Conservation (phyloP, 371 early-diverging fungal genomes). For the Homolaphlyctis polyrhiza region DNA sequence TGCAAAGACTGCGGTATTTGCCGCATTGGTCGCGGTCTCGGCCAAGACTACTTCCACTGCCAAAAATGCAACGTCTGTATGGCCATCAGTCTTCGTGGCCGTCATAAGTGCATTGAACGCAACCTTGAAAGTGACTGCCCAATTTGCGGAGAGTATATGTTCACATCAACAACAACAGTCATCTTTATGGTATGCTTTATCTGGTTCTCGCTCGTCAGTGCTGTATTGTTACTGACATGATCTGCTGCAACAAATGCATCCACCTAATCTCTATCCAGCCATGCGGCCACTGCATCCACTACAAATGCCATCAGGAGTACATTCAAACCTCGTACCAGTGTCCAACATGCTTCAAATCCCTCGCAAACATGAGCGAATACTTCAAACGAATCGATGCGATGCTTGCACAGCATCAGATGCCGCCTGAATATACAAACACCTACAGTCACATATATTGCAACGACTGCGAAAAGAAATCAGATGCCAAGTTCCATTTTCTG, state of each 20-base stretch:
- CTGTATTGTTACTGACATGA: background rate
- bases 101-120: constrained; percentile 92
- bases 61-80: constrained; percentile 92
- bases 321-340: constrained; percentile 90
- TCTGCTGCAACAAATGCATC: background rate
- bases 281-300: constrained; percentile 96
- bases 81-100: constrained; percentile 59
- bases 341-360: constrained; percentile 91
- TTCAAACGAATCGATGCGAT: constrained; percentile 80
- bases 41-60: constrained; percentile 90
- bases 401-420: constrained; percentile 82
- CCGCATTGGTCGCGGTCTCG: constrained; percentile 76
- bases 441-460: constrained; percentile 82
- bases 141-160: constrained; percentile 96
- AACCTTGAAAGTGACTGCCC: constrained; percentile 92
- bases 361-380: constrained; percentile 79
- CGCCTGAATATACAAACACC: constrained; percentile 75
- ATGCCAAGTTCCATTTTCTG: constrained; percentile 84
- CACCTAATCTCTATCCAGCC: no score
- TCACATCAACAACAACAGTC: constrained; percentile 72
- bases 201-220: constrained; percentile 30
- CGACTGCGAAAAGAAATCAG: constrained; percentile 85
- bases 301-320: constrained; percentile 77
- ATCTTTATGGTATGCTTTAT: no score
- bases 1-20: constrained; percentile 88